These are phyloP conservation scores for Vitis hybrid DNA, from an alignment of 177 flowering plant species.

Conservation along the genomic window DNA sequence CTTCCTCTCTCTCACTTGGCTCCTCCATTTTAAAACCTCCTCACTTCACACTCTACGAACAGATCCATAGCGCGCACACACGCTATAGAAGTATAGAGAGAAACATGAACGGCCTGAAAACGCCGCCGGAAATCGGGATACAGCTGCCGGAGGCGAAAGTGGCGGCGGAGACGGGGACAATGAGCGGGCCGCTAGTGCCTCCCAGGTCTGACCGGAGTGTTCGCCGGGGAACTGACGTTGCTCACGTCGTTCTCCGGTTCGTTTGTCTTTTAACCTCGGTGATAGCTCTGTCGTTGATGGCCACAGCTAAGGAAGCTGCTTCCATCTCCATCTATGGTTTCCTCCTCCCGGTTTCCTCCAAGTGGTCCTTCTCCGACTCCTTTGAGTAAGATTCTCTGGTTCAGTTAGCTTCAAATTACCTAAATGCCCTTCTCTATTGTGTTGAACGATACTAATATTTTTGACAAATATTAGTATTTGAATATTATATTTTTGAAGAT, in stretches of 20 bases:
- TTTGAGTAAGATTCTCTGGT: conserved; percentile 52
- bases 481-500: no score
- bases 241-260: conserved; percentile 38
- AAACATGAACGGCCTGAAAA: conserved; percentile 30
- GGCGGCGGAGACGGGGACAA: conserved; percentile 18
- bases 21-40: conserved; percentile 8
- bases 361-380: conserved; percentile 78
- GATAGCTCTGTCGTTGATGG: conserved; percentile 55
- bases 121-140: conserved; percentile 28
- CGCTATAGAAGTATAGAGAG: background rate
- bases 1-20: background rate
- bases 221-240: conserved; percentile 32
- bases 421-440: no score
- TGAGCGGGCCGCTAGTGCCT: conserved; percentile 36
- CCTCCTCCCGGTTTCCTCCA: conserved; percentile 59
- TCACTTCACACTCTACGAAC: background rate
- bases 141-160: conserved; percentile 44
- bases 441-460: background rate
- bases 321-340: conserved; percentile 62
- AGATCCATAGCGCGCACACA: no score
- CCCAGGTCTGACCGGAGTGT: conserved; percentile 3
- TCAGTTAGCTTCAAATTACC: background rate
- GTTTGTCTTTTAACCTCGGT: conserved; percentile 47
- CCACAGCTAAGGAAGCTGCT: conserved; percentile 50
- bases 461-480: no score